Base-by-base conservation (phyloP, 305 asterid species). In the Withania somnifera region DNA sequence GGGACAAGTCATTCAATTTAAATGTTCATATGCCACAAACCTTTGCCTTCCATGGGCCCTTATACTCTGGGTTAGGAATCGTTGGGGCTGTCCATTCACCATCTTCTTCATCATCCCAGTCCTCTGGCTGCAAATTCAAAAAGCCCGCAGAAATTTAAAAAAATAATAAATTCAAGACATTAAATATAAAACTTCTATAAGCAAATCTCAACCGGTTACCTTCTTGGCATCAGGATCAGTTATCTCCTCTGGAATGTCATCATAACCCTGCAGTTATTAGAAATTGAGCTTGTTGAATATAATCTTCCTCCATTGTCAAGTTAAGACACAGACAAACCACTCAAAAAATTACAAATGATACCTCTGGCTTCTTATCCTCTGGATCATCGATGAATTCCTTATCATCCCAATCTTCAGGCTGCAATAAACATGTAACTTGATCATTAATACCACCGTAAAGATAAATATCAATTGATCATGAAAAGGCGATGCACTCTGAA, bases 351-450 rank as follows among this genome's bases (percentile, higher is more conserved):
- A 81, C 11, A 28, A 30, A 66, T 34, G 24, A 66, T 66, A 94
- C 99, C 92, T 91, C 98, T 24, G 99, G 99, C 88, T 96, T 96
- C 90, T 90, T 92, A 87, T 96, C 98, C 86, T 94, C 98, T 0
- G 99, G 98, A 81, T 96, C 99, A 82, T 94, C 69, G 85, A 96
- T 93, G 88, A 24, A 96, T 85, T 96, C 99, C 85, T 93, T 92
- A 1, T 96, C 99, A 85, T 96, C 98, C 99, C 99, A 96, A 87
- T 96, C 98, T 85, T 92, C 98, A 64, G 98, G 99, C 99, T 96
- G 90, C 56, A 76, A 86, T 81, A 60, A 36, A 73, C 30, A 84
- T 36, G 45, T 32, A 64, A 22, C 32, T 64, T 64, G 51, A 45
- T 50, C 58, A 64, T 13, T 32, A 42, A 28, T n/a, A 75, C 61